Base-by-base conservation (phyloP, 148 eudicot genomes). In the Amaranthus hypochondriacus region DNA sequence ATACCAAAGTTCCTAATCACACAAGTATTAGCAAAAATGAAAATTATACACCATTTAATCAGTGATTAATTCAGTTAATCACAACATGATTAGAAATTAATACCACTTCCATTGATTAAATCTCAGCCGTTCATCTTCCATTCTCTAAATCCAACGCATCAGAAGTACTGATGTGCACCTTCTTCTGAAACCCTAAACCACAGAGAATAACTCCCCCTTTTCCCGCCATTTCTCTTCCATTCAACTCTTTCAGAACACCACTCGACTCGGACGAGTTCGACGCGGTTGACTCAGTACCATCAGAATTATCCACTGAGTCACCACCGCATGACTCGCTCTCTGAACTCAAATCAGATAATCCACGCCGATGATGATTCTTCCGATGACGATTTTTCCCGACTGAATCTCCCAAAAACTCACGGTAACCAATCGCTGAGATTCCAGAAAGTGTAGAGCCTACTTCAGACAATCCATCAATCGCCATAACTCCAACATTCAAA, bases 401-500 rank as follows among this genome's bases (percentile, higher is more conserved):
- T 21, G 69, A 65, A 73, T 78, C 74, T 47, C 78, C 85, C 77
- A 80, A 74, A 63, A 93, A 74, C 10, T 91, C 98, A 2, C 82
- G 83, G 6, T 88, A 85, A 0, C 94, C 85, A 0, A 90, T 80
- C 50, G 94, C 98, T 62, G 86, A 50, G 0, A 69, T 55, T 0
- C 82, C 86, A 9, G 68, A 39, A 10, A 82, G 71, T 0, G 77
- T 74, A 14, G 75, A 44, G 7, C 62, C 75, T 4, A 75, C 39
- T 3, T 83, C 87, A 0, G 79, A 42, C 1, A 77, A 21, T 1
- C 78, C 79, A 65, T 80, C 76, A 47, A 80, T 80, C 0, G 88
- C 73, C 65, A 81, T 81, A 42, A 84, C 92, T 8, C 92, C 98
- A 55, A 93, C 66, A 75, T 93, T 93, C 18, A 93, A 81, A 2